A percentile compares a stretch with the other conserved stretches of the same genome.
Conservation (phyloP, 2,329 filamentous ascomycete species). For the Cyanodermella asteris region DNA sequence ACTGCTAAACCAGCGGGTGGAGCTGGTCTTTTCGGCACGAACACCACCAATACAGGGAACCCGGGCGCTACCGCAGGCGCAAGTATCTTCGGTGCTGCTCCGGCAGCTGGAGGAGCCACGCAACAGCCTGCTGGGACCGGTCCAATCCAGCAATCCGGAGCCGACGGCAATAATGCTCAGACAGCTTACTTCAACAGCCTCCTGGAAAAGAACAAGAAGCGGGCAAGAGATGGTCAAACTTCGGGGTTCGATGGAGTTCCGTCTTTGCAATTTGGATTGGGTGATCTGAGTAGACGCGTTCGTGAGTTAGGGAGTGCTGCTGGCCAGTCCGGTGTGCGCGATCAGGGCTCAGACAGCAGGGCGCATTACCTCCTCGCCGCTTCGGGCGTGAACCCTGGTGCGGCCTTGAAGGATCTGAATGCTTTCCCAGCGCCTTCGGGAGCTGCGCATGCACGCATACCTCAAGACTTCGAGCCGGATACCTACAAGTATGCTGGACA, state of each 20-base stretch:
- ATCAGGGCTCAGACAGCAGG: slow-evolving; percentile 23
- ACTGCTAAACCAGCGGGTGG: too few species aligned
- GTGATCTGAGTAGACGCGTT: slow-evolving; percentile 59
- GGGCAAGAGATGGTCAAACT: slow-evolving; percentile 44
- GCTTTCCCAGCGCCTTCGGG: slow-evolving; percentile 40
- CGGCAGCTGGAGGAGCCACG: too few species aligned
- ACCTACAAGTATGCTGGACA: slow-evolving; percentile 58
- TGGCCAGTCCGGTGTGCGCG: slow-evolving; percentile 25
- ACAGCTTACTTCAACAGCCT: slow-evolving; percentile 43
- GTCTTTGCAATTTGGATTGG: slow-evolving; percentile 71
- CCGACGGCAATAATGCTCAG: slow-evolving; percentile 11
- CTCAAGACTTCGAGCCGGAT: slow-evolving; percentile 27
- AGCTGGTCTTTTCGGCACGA: too few species aligned
- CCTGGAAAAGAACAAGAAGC: slow-evolving; percentile 41
- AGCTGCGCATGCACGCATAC: slow-evolving; percentile 8
- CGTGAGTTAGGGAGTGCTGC: slow-evolving; percentile 53
- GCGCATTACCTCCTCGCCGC: slow-evolving; percentile 80
- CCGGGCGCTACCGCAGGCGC: too few species aligned
- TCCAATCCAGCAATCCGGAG: too few species aligned
- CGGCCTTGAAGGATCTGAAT: slow-evolving; percentile 69
- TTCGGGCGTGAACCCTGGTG: slow-evolving; percentile 74
- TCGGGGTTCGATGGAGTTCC: slow-evolving; percentile 54
- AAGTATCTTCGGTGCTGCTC: too few species aligned
- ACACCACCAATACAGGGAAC: too few species aligned
- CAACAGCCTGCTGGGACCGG: too few species aligned